These are phyloP conservation scores for Botrytis sinoallii DNA, from an alignment of 2,329 filamentous ascomycete genomes.

Conservation along the genomic window DNA sequence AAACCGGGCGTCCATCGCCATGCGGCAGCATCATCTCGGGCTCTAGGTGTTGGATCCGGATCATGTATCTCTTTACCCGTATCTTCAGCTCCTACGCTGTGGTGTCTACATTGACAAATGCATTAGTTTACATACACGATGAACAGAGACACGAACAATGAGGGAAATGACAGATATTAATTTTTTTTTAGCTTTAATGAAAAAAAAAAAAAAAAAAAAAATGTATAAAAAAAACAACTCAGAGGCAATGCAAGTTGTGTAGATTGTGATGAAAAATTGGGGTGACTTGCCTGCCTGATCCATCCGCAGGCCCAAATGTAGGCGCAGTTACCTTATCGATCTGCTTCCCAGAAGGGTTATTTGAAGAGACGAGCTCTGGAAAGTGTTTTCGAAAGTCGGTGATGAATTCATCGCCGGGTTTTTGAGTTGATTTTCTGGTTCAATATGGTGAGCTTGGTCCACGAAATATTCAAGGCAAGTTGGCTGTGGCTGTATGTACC, in stretches of 20 bases:
- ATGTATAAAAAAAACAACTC: too few species aligned
- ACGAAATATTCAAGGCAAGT: not conserved
- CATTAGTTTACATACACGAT: not conserved
- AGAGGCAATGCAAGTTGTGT: not conserved
- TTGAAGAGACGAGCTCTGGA: constrained; percentile 62
- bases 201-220: too few species aligned
- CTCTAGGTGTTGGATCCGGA: constrained; percentile 78
- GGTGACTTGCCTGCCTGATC: constrained; percentile 31
- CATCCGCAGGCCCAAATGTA: constrained; percentile 26
- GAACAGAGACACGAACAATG: not conserved
- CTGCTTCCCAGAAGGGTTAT: constrained; percentile 42
- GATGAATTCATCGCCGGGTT: constrained; percentile 81
- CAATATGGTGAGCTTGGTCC: not conserved
- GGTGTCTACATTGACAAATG: constrained; percentile 27
- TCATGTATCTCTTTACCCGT: constrained; percentile 57
- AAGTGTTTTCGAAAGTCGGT: constrained; percentile 82
- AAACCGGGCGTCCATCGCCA: constrained; percentile 88
- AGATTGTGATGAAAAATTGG: not conserved
- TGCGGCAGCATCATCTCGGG: constrained; percentile 73
- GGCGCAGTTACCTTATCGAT: constrained; percentile 33
- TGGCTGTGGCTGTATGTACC: not conserved
- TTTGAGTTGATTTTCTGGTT: constrained; percentile 65
- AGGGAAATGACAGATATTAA: not conserved
- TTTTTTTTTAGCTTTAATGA: not conserved
- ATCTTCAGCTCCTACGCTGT: constrained; percentile 35